Base-by-base conservation (phyloP, 352 stramenopile species). In the Phytophthora pinifolia region DNA sequence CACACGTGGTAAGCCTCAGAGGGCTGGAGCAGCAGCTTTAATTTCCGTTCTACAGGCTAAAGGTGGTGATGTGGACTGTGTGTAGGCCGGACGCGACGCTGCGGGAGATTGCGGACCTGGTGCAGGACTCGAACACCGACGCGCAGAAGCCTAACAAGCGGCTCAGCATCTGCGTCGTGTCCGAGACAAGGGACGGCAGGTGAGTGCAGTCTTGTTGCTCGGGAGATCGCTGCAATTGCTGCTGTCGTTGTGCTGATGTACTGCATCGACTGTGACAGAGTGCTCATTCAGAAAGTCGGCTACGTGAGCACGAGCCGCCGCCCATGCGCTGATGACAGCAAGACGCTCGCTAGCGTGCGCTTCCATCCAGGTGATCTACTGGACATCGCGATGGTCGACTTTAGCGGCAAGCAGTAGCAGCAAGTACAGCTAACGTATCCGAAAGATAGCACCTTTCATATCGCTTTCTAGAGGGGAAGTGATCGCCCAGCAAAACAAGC, bases 361-460 rank as follows among this genome's bases (percentile, higher is more conserved):
- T 88, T 90, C 39, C 69, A 86, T 46, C 74, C 77, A 18, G 80
- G 78, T 34, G 80, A 88, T 45, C 73, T 80, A 43, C 46, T 88
- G 18, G 80, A 91, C 38, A 70, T 91, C 37, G 80, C 76, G 20
- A 56, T 88, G 43, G 50, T 83, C n/a, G 63, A 73, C 10, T 84
- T 73, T 53, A 6, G 8, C 13, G 52, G 31, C 32, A 54, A 18
- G 18, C n/a, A 48, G 13, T 17, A 10, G 25, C 8, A 49, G 9
- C 27, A 27, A 59, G 59, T 30, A 42, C 29, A 55, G 5, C 3
- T 35, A 29, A 20, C 54, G 60, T 54, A 17, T 56, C n/a, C 48
- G 34, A 59, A 62, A 53, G 45, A 65, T 61, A 57, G 37, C 29
- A n/a, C 1, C 46, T 41, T 39, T 18, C 33, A 50, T 66, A 66